A percentile compares a stretch with the other conserved stretches of the same genome.
Evolutionary conservation across 805 yeast species (phyloP).

Genomic region (Ogataea trehaloabstinens): DNA sequence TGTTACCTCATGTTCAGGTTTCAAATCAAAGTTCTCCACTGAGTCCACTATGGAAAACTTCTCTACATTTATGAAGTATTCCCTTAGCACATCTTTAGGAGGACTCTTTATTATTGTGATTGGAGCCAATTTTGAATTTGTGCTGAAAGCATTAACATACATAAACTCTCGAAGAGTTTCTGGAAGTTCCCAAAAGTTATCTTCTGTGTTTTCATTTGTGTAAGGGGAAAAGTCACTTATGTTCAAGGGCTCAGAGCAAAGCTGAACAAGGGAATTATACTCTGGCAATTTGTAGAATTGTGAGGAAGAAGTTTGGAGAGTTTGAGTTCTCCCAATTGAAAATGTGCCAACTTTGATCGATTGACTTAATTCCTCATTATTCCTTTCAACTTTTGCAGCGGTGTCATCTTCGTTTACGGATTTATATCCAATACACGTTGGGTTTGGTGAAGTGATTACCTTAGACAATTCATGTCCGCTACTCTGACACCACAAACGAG

Average conservation of each 20-base stretch:
- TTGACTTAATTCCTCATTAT: too few relatives aligned
- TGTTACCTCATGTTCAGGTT: slow-evolving; percentile 25
- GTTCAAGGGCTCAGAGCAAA: slow-evolving; percentile 13
- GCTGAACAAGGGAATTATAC: slow-evolving; percentile 9
- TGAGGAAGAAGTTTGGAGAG: too few relatives aligned
- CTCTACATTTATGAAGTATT: slow-evolving; percentile 22
- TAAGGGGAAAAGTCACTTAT: slow-evolving; percentile 15
- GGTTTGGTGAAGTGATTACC: too few relatives aligned
- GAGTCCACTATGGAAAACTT: slow-evolving; percentile 13
- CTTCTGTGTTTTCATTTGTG: slow-evolving; percentile 5
- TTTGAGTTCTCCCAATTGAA: too few relatives aligned
- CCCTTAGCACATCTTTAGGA: slow-evolving; percentile 18
- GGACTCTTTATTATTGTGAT: slow-evolving; percentile 11
- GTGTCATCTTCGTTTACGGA: too few relatives aligned
- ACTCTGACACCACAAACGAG: too few relatives aligned
- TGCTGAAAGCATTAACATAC: slow-evolving; percentile 35
- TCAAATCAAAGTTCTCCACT: slow-evolving; percentile 10
- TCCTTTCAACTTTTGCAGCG: too few relatives aligned
- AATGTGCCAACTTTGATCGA: too few relatives aligned
- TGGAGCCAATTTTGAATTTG: slow-evolving; percentile 10
- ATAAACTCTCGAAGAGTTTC: slow-evolving; percentile 37
- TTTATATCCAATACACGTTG: too few relatives aligned
- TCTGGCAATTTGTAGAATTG: slow-evolving; percentile 6
- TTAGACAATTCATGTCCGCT: too few relatives aligned
- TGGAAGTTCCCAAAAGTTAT: slow-evolving; percentile 27